phyloP scores from a whole-genome alignment of 306 rosid genomes.

The Quercus parvula region DNA sequence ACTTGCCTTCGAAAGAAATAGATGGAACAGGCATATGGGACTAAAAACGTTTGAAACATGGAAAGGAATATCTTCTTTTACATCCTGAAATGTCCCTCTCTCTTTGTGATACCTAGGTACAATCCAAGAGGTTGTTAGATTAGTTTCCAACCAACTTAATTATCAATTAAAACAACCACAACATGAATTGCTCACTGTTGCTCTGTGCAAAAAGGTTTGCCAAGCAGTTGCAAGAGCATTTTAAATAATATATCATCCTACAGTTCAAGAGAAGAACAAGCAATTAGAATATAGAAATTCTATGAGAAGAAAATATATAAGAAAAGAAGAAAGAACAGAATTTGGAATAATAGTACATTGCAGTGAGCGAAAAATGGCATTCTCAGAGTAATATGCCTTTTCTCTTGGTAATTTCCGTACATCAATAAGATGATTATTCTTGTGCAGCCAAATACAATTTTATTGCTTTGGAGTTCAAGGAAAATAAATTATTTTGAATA shows the following conservation, averaged over 20 bases:
- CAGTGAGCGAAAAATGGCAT: not conserved
- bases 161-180: constrained; percentile 13
- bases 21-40: constrained; percentile 70
- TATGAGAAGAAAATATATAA: not conserved
- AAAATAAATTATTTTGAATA: not conserved
- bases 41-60: constrained; percentile 55
- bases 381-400: not conserved
- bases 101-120: constrained; percentile 40
- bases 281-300: constrained; percentile 4
- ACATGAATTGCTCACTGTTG: constrained; percentile 48
- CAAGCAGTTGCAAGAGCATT: constrained; percentile 69
- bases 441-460: not conserved
- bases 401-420: not conserved
- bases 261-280: constrained; percentile 24
- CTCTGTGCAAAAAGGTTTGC: constrained; percentile 41
- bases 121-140: constrained; percentile 22
- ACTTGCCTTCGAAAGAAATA: constrained; percentile 76
- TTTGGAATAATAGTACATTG: not conserved
- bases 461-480: not conserved
- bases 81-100: constrained; percentile 35
- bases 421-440: constrained; percentile 8
- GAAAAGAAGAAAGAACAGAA: not conserved
- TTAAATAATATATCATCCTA: constrained; percentile 90
- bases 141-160: constrained; percentile 1
- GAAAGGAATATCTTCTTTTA: constrained; percentile 40